Evolutionary conservation across 768 basidiomycete genomes (phyloP).

Genomic region (Termitomyces titanicus): DNA sequence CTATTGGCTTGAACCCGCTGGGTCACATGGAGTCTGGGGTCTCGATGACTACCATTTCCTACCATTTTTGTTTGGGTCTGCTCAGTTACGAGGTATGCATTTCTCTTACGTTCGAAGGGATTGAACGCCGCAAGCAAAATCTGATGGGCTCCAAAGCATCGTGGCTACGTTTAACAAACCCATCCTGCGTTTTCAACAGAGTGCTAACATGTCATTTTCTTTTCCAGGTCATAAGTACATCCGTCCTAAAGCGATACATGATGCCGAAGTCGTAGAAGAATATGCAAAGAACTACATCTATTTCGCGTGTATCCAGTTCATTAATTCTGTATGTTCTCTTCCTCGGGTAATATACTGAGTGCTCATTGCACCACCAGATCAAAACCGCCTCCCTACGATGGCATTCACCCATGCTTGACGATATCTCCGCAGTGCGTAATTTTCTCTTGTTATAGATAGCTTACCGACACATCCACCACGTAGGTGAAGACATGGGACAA

Average conservation of each 20-base stretch:
- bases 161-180: not conserved
- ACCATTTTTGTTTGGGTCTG: constrained; percentile 84
- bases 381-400: constrained; percentile 94
- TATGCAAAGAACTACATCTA: constrained; percentile 95
- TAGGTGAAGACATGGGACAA: constrained; percentile 93
- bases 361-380: constrained; percentile 46
- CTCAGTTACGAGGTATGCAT: constrained; percentile 62
- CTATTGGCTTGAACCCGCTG: constrained; percentile 98
- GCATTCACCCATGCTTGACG: constrained; percentile 99
- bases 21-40: constrained; percentile 99
- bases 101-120: not conserved
- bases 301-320: constrained; percentile 92
- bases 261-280: constrained; percentile 87
- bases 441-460: not conserved
- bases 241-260: constrained; percentile 89
- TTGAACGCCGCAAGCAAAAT: not conserved
- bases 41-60: constrained; percentile 96
- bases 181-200: too few relatives aligned
- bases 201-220: not conserved
- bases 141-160: not conserved
- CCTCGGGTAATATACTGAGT: not conserved
- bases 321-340: constrained; percentile 78
- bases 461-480: not conserved
- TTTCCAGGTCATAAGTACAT: constrained; percentile 80
- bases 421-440: constrained; percentile 75